These are phyloP conservation scores for Aegilops tauschii DNA, from an alignment of 176 grass and related monocot genomes.

Conservation along the genomic window DNA sequence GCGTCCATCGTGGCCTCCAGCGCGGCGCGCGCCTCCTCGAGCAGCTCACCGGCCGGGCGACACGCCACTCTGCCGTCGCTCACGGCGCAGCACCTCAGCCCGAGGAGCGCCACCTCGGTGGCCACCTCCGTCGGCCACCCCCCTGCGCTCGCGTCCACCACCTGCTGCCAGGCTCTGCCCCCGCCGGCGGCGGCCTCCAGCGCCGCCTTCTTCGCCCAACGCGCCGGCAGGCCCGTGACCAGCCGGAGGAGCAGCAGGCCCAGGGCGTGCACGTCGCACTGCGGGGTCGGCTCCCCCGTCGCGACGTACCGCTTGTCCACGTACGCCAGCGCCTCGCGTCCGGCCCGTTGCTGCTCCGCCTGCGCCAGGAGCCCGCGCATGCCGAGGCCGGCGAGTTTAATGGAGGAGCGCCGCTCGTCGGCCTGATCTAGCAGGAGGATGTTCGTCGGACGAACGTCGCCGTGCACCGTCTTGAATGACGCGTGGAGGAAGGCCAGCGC, in stretches of 20 bases:
- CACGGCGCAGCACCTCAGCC: conserved; percentile 45
- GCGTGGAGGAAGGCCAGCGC: conserved; percentile 60
- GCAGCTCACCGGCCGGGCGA: conserved; percentile 5
- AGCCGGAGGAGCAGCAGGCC: conserved; percentile 54
- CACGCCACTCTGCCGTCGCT: background rate
- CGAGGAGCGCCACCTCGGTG: conserved; percentile 40
- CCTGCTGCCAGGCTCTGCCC: conserved; percentile 18
- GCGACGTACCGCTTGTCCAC: conserved; percentile 32
- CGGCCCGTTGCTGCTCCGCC: background rate
- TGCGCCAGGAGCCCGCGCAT: background rate
- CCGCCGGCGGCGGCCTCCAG: conserved; percentile 33
- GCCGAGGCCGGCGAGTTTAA: conserved; percentile 52
- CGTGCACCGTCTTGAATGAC: conserved; percentile 35
- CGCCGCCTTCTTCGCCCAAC: conserved; percentile 32
- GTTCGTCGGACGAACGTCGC: conserved; percentile 53
- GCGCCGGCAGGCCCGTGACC: conserved; percentile 41
- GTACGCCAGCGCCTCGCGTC: conserved; percentile 22
- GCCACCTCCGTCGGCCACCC: conserved; percentile 48
- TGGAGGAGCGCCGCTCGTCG: background rate
- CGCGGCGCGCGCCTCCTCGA: conserved; percentile 32
- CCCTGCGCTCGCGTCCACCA: conserved; percentile 34
- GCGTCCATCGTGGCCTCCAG: conserved; percentile 28
- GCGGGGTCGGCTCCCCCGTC: conserved; percentile 35
- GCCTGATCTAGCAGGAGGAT: conserved; percentile 27
- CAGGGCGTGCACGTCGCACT: conserved; percentile 52